phyloP scores from a whole-genome alignment of 257 asterid species.

The Lavandula angustifolia region DNA sequence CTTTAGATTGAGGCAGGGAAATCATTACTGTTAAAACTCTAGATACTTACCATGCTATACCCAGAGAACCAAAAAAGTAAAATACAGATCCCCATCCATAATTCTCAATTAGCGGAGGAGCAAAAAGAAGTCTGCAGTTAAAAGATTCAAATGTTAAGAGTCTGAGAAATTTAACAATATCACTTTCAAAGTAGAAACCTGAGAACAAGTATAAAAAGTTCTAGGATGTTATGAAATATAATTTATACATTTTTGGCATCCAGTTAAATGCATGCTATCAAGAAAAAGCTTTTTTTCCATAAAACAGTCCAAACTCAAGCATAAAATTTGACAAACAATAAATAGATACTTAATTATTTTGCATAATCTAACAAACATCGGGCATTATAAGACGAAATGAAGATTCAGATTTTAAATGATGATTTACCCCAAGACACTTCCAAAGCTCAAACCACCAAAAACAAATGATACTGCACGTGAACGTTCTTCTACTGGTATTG shows the following conservation, averaged over 20 bases:
- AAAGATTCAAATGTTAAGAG: constrained; percentile 25
- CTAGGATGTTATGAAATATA: constrained; percentile 2
- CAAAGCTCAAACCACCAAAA: constrained; percentile 94
- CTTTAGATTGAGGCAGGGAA: constrained; percentile 8
- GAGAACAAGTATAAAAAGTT: neutral
- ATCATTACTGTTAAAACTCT: neutral
- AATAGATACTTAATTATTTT: neutral
- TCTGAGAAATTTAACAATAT: neutral
- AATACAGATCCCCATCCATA: constrained; percentile 96
- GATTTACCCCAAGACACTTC: constrained; percentile 90
- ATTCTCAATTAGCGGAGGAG: constrained; percentile 81
- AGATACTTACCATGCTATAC: constrained; percentile 79
- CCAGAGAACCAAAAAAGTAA: constrained; percentile 77
- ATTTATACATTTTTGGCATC: neutral
- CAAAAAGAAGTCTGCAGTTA: constrained; percentile 83
- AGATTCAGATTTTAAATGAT: constrained; percentile 8
- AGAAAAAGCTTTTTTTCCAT: constrained; percentile 43
- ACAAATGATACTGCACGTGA: constrained; percentile 97
- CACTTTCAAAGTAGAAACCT: constrained; percentile 16
- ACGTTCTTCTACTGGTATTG: constrained; percentile 88
- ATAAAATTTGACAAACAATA: constrained; percentile 4
- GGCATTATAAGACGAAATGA: constrained; percentile 21
- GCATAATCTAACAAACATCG: constrained; percentile 13
- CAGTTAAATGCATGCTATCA: neutral
- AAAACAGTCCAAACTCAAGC: constrained; percentile 23